phyloP scores from a whole-genome alignment of 2,329 filamentous ascomycete species.

The Neophaeococcomyces mojaviensis region DNA sequence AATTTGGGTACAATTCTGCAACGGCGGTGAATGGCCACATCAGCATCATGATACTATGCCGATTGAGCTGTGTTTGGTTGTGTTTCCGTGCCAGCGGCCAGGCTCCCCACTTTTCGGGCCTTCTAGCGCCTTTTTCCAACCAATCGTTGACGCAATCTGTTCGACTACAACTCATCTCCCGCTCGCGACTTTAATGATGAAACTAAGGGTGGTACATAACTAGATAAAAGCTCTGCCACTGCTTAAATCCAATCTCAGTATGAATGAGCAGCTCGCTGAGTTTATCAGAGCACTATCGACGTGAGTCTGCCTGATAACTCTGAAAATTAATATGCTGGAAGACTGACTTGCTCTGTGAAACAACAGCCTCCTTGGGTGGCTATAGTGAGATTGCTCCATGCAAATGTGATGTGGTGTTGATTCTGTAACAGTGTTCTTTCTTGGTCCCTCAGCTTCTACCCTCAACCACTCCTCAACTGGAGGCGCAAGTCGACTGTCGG shows the following conservation, averaged over 20 bases:
- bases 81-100: too few species aligned
- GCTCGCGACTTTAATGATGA: background rate
- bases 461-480: constrained; percentile 76
- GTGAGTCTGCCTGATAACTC: constrained; percentile 24
- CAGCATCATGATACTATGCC: too few species aligned
- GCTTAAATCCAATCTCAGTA: background rate
- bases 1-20: too few species aligned
- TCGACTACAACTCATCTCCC: too few species aligned
- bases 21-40: too few species aligned
- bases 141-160: too few species aligned
- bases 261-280: constrained; percentile 10
- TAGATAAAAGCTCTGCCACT: background rate
- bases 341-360: background rate
- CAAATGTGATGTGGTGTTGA: constrained; percentile 1
- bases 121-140: too few species aligned
- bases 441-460: constrained; percentile 90
- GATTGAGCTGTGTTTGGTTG: too few species aligned
- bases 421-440: constrained; percentile 45
- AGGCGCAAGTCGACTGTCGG: constrained; percentile 69
- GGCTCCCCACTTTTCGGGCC: too few species aligned
- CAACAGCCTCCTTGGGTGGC: constrained; percentile 59
- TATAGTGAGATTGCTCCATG: constrained; percentile 47
- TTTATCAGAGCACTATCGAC: constrained; percentile 36
- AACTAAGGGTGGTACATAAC: too few species aligned
- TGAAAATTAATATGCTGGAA: constrained; percentile 18